Evolutionary conservation across 1,139 yeast species (phyloP).

Genomic region (Yarrowia galli): DNA sequence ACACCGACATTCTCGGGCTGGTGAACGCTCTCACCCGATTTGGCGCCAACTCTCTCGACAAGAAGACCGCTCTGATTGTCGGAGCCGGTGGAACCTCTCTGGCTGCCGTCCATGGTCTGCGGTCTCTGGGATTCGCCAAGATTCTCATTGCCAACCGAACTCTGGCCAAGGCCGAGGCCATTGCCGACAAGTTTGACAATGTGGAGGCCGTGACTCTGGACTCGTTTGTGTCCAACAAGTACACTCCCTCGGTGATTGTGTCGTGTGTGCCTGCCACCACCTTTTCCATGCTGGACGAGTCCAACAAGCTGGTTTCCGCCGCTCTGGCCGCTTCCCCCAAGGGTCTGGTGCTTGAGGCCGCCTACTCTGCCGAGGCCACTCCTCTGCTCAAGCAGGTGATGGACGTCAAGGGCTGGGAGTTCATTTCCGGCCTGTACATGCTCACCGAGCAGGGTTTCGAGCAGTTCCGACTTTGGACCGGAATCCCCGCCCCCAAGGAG

Average conservation of each 20-base stretch:
- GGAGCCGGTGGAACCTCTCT: constrained; percentile 99
- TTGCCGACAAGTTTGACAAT: constrained; percentile 70
- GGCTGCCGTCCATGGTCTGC: constrained; percentile 90
- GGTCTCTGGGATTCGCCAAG: constrained; percentile 74
- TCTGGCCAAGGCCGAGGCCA: constrained; percentile 63
- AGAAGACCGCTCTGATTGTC: constrained; percentile 60
- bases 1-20: constrained; percentile 97
- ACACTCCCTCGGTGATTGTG: constrained; percentile 66
- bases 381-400: constrained; percentile 81
- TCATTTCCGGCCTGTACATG: constrained; percentile 89
- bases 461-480: constrained; percentile 84
- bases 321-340: constrained; percentile 53
- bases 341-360: constrained; percentile 82
- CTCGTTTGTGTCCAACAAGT: constrained; percentile 42
- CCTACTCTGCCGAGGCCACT: constrained; percentile 86
- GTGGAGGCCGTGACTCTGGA: constrained; percentile 64
- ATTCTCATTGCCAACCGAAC: constrained; percentile 89
- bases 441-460: constrained; percentile 89
- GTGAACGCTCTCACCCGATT: constrained; percentile 66
- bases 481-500: constrained; percentile 55
- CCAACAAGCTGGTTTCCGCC: constrained; percentile 53
- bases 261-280: constrained; percentile 91
- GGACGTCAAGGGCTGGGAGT: constrained; percentile 68
- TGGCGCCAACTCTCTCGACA: constrained; percentile 62
- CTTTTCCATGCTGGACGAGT: constrained; percentile 62